phyloP scores from a whole-genome alignment of 352 stramenopile species.

The Globisporangium apiculatum region DNA sequence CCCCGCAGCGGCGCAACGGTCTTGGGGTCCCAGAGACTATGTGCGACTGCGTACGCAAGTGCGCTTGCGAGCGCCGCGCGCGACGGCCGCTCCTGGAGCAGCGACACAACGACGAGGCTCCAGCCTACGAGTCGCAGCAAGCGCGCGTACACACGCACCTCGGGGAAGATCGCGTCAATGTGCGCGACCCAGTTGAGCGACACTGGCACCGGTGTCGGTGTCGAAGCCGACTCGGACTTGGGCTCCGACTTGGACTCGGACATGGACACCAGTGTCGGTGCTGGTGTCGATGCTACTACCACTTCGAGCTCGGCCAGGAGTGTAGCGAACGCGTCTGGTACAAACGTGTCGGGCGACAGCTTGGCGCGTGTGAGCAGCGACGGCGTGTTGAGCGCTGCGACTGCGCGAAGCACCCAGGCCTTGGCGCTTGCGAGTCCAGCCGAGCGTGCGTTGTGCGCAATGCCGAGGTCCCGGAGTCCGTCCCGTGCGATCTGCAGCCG shows the following conservation, averaged over 20 bases:
- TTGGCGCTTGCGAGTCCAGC: constrained; percentile 50
- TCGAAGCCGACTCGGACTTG: background rate
- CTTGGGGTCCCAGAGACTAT: constrained; percentile 68
- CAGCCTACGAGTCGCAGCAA: constrained; percentile 64
- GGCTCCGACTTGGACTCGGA: no score
- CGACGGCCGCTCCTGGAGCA: constrained; percentile 74
- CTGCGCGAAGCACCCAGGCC: constrained; percentile 42
- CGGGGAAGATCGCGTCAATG: constrained; percentile 67
- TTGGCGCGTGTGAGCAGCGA: constrained; percentile 24
- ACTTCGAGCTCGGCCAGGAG: constrained; percentile 24
- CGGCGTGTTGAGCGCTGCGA: constrained; percentile 47
- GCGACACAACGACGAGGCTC: constrained; percentile 61
- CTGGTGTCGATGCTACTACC: background rate
- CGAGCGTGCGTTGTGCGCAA: constrained; percentile 58
- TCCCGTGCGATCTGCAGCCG: constrained; percentile 45
- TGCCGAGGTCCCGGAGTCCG: constrained; percentile 49
- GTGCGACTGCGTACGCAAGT: constrained; percentile 51
- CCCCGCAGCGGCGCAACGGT: constrained; percentile 49
- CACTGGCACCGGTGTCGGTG: background rate
- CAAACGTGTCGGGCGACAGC: constrained; percentile 26
- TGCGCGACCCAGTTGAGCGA: constrained; percentile 5
- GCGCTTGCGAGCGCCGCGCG: constrained; percentile 46
- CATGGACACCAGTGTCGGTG: background rate
- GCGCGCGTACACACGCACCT: constrained; percentile 54
- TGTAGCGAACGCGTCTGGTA: constrained; percentile 40